Base-by-base conservation (phyloP, 495 filamentous ascomycete species). In the Aspergillus olivimuriae region DNA sequence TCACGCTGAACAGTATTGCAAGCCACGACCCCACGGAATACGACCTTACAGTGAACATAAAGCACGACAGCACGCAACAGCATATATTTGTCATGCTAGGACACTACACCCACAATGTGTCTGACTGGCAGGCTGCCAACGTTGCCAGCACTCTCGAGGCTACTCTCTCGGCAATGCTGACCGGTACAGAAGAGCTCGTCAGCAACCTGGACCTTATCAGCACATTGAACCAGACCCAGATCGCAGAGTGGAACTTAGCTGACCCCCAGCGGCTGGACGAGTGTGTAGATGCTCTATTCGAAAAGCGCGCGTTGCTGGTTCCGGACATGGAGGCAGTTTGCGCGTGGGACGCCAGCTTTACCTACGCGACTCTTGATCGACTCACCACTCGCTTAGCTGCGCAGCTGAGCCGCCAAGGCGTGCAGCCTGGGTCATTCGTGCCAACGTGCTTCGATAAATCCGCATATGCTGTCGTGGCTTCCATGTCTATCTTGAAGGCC, bases 271-370 rank as follows among this genome's bases (percentile, higher is more conserved):
- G 24, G 6, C 24, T 11, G 11, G 24, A 5, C 11, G 11, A 5
- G 24, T 10, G 12, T 1, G 33, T 14, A 8, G 33, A 35, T 15
- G 4, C 15, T 14, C 33, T 18, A 4, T 32, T 14, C 17, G 33
- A 9, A 14, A 8, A n/a, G 16, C 8, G 2, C n/a, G 16, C 33
- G 17, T 8, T n/a, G 8, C 16, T 8, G 16, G 12, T 2, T n/a
- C n/a, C n/a, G n/a, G n/a, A 35, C 8, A 15, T 15, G 9, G 11
- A 36, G 18, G 40, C 39, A 5, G 16, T 58, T 4, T 44, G 40
- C 15, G 43, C 55, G n/a, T 43, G 48, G 22, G 40, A 44, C 34
- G 44, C 26, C 30, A 34, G n/a, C 14, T 17, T 26, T 16, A 49
- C 26, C 7, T 49, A 37, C 17, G 17, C 17, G 24, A 19, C 35